These are phyloP conservation scores for Volvariella volvacea DNA, from an alignment of 1,284 basidiomycete species.

Conservation along the genomic window DNA sequence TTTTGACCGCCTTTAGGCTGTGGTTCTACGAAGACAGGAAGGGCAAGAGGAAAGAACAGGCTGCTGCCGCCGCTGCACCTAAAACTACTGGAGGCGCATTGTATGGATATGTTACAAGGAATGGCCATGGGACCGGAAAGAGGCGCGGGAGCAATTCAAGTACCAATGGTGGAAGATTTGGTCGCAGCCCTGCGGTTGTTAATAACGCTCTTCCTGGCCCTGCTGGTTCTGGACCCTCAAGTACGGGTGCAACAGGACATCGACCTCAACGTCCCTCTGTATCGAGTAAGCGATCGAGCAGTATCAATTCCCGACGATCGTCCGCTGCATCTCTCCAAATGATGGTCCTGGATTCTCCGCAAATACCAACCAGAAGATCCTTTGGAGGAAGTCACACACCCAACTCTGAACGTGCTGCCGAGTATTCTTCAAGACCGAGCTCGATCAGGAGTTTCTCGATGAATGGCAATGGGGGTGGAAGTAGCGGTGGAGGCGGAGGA, in stretches of 20 bases:
- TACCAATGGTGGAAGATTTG: constrained; percentile 6
- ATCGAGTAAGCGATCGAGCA: constrained; percentile 74
- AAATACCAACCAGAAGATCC: constrained; percentile 52
- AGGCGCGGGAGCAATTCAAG: constrained; percentile 35
- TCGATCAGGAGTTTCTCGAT: constrained; percentile 65
- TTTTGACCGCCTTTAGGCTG: constrained; percentile 64
- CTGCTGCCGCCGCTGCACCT: constrained; percentile 8
- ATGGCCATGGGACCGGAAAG: constrained; percentile 29
- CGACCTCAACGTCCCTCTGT: constrained; percentile 56
- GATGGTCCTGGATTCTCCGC: constrained; percentile 51
- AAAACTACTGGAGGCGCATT: constrained; percentile 6
- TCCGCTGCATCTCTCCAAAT: constrained; percentile 62
- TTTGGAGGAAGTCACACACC: constrained; percentile 65
- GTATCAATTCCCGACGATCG: constrained; percentile 72
- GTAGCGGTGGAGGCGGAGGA: background rate
- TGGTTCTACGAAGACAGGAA: constrained; percentile 81
- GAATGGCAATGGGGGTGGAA: constrained; percentile 21
- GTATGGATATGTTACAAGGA: constrained; percentile 1
- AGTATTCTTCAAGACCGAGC: constrained; percentile 65
- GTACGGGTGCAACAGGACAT: constrained; percentile 29
- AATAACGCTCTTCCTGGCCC: constrained; percentile 10
- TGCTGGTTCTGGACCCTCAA: constrained; percentile 9
- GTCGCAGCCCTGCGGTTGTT: too few species aligned
- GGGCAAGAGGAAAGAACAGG: constrained; percentile 59
- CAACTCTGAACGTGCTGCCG: constrained; percentile 53